Evolutionary conservation across 495 filamentous ascomycete species (phyloP).

Genomic region (Daldinia caldariorum): DNA sequence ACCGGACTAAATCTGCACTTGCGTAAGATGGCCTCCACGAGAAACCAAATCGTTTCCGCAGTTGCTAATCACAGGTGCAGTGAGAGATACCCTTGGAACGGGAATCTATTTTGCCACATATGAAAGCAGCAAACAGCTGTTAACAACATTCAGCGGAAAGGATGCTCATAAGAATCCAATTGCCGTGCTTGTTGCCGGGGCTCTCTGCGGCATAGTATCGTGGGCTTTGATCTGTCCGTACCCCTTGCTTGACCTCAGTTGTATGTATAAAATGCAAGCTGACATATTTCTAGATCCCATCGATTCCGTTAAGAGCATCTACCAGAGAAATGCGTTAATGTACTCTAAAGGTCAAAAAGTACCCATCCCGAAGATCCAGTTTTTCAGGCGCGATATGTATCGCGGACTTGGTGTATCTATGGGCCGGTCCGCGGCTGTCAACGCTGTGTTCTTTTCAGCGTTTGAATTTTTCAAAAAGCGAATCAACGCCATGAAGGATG

Average conservation of each 20-base stretch:
- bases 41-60: neutral
- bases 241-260: constrained; percentile 10
- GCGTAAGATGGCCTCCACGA: constrained; percentile 58
- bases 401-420: constrained; percentile 81
- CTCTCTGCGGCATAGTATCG: constrained; percentile 80
- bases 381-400: constrained; percentile 79
- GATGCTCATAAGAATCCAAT: constrained; percentile 73
- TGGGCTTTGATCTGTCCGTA: constrained; percentile 77
- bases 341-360: constrained; percentile 67
- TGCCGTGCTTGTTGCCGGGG: constrained; percentile 78
- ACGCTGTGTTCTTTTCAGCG: constrained; percentile 81
- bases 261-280: constrained; percentile 10
- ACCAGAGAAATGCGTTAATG: constrained; percentile 81
- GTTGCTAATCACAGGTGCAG: constrained; percentile 47
- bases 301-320: constrained; percentile 84
- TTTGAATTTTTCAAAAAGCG: constrained; percentile 81
- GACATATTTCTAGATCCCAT: constrained; percentile 67
- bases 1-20: constrained; percentile 87
- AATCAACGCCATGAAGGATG: constrained; percentile 67
- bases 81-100: constrained; percentile 89
- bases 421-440: constrained; percentile 75
- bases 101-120: constrained; percentile 93
- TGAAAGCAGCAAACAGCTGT: constrained; percentile 86
- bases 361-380: constrained; percentile 72
- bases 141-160: constrained; percentile 75